These are phyloP conservation scores for Enterocytospora artemiae DNA, from an alignment of 371 early-diverging fungal species.

Conservation along the genomic window DNA sequence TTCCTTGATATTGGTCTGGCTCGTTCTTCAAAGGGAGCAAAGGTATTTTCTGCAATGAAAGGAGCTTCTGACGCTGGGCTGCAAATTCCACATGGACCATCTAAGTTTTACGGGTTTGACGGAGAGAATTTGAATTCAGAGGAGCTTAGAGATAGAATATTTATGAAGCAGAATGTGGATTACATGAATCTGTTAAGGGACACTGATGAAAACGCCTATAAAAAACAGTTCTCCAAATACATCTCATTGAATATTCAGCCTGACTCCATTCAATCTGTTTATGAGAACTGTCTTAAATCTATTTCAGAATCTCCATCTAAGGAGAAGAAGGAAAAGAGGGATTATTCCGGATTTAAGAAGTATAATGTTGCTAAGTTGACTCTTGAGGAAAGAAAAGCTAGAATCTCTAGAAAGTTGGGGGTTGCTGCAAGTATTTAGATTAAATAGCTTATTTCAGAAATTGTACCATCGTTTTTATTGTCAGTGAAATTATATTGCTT, in stretches of 20 bases:
- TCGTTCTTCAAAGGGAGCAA: slow-evolving; percentile 94
- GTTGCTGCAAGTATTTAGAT: no score
- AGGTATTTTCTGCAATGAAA: slow-evolving; percentile 96
- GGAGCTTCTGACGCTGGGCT: slow-evolving; percentile 99
- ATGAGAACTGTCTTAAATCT: slow-evolving; percentile 71
- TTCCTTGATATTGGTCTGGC: slow-evolving; percentile 96
- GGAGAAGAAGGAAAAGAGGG: slow-evolving; percentile 43
- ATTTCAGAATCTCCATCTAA: slow-evolving; percentile 40
- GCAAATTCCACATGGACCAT: slow-evolving; percentile 88
- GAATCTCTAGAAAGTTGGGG: slow-evolving; percentile 42
- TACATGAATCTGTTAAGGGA: slow-evolving; percentile 93
- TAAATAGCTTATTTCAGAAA: no score
- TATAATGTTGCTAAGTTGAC: slow-evolving; percentile 44
- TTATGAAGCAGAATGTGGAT: slow-evolving; percentile 87
- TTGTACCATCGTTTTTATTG: no score
- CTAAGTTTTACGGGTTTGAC: slow-evolving; percentile 93
- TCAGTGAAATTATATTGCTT: no score
- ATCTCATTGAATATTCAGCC: slow-evolving; percentile 75
- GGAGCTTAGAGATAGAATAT: slow-evolving; percentile 87
- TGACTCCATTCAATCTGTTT: slow-evolving; percentile 83
- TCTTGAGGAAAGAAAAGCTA: slow-evolving; percentile 47
- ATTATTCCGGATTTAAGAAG: slow-evolving; percentile 46
- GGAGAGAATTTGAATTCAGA: slow-evolving; percentile 80
- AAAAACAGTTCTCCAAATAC: slow-evolving; percentile 86
- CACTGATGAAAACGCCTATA: slow-evolving; percentile 91